These are phyloP conservation scores for Populus hybrid DNA, from an alignment of 441 rosid genomes.

Conservation along the genomic window DNA sequence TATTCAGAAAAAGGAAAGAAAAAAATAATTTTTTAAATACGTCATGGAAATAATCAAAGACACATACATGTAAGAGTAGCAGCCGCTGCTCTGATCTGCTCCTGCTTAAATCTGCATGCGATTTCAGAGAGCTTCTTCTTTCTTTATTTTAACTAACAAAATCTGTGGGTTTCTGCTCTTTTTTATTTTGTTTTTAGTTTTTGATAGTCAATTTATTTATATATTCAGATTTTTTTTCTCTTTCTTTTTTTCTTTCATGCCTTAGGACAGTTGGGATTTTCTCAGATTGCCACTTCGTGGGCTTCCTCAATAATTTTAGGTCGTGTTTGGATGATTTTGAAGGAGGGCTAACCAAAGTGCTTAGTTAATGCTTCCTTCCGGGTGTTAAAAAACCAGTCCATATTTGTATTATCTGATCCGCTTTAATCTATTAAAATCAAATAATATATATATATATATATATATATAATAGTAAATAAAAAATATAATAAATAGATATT, in stretches of 20 bases:
- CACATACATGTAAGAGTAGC: neutral
- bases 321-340: too few relatives aligned
- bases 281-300: neutral
- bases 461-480: too few relatives aligned
- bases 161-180: neutral
- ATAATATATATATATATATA: too few relatives aligned
- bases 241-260: neutral
- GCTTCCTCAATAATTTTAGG: neutral
- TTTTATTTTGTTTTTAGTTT: too few relatives aligned
- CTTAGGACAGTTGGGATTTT: neutral
- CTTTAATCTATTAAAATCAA: too few relatives aligned
- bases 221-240: too few relatives aligned
- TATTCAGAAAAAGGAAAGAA: slow-evolving; percentile 12
- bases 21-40: neutral
- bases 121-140: neutral
- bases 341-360: too few relatives aligned
- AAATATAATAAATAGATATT: too few relatives aligned
- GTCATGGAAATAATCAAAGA: neutral
- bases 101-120: neutral
- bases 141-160: neutral
- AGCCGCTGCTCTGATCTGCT: neutral
- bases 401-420: too few relatives aligned
- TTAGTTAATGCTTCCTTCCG: too few relatives aligned
- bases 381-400: too few relatives aligned
- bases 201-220: too few relatives aligned